Base-by-base conservation (phyloP, 805 yeast species). In the Helenozyma baotianmanensis region DNA sequence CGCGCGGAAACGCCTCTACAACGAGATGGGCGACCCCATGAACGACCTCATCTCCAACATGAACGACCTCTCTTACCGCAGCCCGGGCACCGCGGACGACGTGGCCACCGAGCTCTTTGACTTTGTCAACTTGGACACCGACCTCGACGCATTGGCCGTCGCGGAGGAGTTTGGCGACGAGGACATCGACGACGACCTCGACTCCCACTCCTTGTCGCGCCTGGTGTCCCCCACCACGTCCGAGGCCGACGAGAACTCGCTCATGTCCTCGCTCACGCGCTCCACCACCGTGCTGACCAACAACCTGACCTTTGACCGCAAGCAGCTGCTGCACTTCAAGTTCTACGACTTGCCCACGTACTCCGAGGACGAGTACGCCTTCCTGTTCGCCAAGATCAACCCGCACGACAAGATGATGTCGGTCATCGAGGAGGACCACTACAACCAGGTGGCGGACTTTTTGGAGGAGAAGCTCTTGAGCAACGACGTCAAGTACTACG, bases 281-380 rank as follows among this genome's bases (percentile, higher is more conserved):
- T 62, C 69, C 9, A 66, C 70, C 16, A 64, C 70, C 3, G 66
- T 63, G 4, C 56, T 64, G 6, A 59, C 68, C 30, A 52, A 49
- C 31, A 55, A 50, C 39, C 49, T 59, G 2, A 39, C 40, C 7
- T 23, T 40, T 21, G 43, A 43, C 9, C 39, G 40, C 24, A 47
- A 41, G 25, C 37, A 27, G 14, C 32, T 25, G 35, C 42, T 27
- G 21, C 27, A 45, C 29, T 39, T 39, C 44, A 46, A 52, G 30
- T 56, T 61, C 38, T 57, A 57, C 33, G 63, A 58, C 15, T 49
- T 64, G 29, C 70, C 70, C 5, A 47, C 45, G 21, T 61, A 51
- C 38, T 49, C 49, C 16, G 48, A 44, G 25, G 42, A 42, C n/a
- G 42, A 39, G 23, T 38, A 39, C 22, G 48, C 36, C 27, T 43